Percentiles rank a stretch among this genome's conserved stretches.
Evolutionary conservation across 768 basidiomycete genomes (phyloP).

Genomic region (Mycena floridula): DNA sequence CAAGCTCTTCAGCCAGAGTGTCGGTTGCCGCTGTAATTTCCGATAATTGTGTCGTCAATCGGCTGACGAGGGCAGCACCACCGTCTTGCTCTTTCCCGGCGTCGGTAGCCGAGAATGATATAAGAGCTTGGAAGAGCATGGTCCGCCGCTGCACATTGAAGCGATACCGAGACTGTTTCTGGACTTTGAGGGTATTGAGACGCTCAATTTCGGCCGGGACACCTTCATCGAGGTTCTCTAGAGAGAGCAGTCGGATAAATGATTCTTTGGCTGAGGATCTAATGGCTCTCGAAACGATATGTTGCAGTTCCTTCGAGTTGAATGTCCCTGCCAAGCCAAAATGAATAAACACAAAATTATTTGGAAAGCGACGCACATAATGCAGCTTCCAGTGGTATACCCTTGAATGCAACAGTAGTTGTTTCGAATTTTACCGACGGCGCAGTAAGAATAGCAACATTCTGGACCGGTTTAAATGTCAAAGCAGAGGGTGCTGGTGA

Average conservation of each 20-base stretch:
- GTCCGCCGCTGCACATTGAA: constrained; percentile 62
- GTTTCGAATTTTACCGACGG: not conserved
- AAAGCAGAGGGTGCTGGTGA: not conserved
- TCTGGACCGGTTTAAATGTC: not conserved
- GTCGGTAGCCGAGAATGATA: constrained; percentile 36
- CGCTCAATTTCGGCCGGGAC: constrained; percentile 56
- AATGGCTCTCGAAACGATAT: constrained; percentile 33
- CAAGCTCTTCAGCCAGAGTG: constrained; percentile 47
- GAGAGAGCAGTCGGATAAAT: constrained; percentile 57
- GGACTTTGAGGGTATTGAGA: constrained; percentile 42
- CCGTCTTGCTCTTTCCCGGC: constrained; percentile 18
- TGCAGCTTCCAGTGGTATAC: not conserved
- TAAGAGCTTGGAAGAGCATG: constrained; percentile 67
- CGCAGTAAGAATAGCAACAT: not conserved
- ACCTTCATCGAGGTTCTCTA: constrained; percentile 52
- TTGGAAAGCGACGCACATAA: not conserved
- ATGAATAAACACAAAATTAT: not conserved
- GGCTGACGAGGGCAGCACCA: constrained; percentile 33
- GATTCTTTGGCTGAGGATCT: constrained; percentile 37
- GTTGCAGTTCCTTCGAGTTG: constrained; percentile 23
- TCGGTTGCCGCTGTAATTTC: constrained; percentile 57
- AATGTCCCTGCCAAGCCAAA: not conserved
- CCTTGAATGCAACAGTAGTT: not conserved
- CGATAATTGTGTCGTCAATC: constrained; percentile 51
- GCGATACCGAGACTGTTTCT: constrained; percentile 60